A percentile compares a stretch with the other conserved stretches of the same genome.
Evolutionary conservation across 2,329 filamentous ascomycete genomes (phyloP).

Genomic region (Colletotrichum sansevieriae): DNA sequence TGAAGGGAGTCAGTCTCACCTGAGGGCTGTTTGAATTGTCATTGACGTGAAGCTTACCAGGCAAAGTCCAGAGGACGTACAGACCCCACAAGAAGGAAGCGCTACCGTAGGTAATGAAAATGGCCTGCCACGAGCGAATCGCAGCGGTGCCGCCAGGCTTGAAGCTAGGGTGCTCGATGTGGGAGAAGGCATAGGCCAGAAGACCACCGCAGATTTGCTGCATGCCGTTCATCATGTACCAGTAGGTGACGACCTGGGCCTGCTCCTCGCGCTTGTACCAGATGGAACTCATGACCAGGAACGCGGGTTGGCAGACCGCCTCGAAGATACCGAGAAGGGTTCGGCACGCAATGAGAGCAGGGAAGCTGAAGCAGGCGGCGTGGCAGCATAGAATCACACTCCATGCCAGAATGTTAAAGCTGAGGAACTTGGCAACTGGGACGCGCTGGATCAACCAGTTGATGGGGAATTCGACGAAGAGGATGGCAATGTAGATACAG

Average conservation of each 20-base stretch:
- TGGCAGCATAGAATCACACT: conserved; percentile 45
- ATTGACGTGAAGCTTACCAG: conserved; percentile 52
- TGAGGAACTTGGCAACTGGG: conserved; percentile 53
- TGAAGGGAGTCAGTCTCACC: conserved; percentile 48
- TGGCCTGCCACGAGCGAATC: conserved; percentile 55
- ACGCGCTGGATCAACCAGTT: conserved; percentile 55
- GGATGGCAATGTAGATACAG: conserved; percentile 54
- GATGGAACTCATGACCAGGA: conserved; percentile 55
- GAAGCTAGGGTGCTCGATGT: conserved; percentile 44
- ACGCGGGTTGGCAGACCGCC: conserved; percentile 58
- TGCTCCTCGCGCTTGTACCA: conserved; percentile 55
- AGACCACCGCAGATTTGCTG: conserved; percentile 55
- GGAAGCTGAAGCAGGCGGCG: conserved; percentile 49
- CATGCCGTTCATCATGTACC: conserved; percentile 53
- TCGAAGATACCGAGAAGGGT: conserved; percentile 61
- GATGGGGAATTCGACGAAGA: conserved; percentile 57
- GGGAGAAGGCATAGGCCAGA: conserved; percentile 53
- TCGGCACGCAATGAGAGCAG: conserved; percentile 54
- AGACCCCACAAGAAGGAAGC: conserved; percentile 51
- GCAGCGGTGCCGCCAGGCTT: conserved; percentile 42
- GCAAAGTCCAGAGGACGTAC: conserved; percentile 57
- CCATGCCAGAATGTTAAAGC: conserved; percentile 57
- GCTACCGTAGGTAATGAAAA: conserved; percentile 57
- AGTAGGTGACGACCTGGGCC: conserved; percentile 40
- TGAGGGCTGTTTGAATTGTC: conserved; percentile 61